A percentile compares a stretch with the other conserved stretches of the same genome.
These are phyloP conservation scores for Suillus americanus DNA, from an alignment of 768 basidiomycete species.

Conservation along the genomic window DNA sequence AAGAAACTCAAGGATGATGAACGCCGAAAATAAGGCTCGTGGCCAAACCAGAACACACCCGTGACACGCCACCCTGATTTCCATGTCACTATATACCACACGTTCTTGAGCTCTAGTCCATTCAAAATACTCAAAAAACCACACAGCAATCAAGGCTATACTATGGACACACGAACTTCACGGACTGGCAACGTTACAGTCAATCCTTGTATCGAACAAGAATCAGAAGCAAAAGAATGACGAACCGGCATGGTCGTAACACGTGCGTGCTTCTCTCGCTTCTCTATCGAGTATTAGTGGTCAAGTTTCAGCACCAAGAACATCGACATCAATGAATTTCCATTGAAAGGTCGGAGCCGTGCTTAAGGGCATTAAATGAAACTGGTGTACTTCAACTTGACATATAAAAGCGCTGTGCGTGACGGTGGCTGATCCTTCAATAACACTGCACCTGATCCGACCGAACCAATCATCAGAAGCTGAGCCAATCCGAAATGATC, in stretches of 20 bases:
- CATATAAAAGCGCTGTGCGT: background rate
- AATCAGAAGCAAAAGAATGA: slow-evolving; percentile 2
- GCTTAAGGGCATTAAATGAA: background rate
- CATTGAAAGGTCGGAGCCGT: background rate
- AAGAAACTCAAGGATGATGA: slow-evolving; percentile 16
- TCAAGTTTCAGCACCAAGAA: background rate
- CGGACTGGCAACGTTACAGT: background rate
- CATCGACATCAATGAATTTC: background rate
- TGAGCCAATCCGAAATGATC: background rate
- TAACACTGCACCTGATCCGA: background rate
- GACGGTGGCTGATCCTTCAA: background rate
- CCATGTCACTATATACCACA: slow-evolving; percentile 11
- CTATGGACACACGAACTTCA: background rate
- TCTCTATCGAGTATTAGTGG: background rate
- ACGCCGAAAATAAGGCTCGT: slow-evolving; percentile 16
- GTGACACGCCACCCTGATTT: slow-evolving; percentile 30
- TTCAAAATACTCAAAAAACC: background rate
- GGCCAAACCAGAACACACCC: slow-evolving; percentile 25
- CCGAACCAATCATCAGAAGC: slow-evolving; percentile 1
- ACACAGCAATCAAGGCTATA: slow-evolving; percentile 1
- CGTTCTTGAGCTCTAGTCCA: background rate
- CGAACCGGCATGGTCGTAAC: slow-evolving; percentile 2
- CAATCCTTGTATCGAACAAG: background rate
- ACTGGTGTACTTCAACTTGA: background rate
- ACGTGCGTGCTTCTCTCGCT: slow-evolving; percentile 1